Base-by-base conservation (phyloP, 495 filamentous ascomycete genomes). In the Rostrohypoxylon terebratum region DNA sequence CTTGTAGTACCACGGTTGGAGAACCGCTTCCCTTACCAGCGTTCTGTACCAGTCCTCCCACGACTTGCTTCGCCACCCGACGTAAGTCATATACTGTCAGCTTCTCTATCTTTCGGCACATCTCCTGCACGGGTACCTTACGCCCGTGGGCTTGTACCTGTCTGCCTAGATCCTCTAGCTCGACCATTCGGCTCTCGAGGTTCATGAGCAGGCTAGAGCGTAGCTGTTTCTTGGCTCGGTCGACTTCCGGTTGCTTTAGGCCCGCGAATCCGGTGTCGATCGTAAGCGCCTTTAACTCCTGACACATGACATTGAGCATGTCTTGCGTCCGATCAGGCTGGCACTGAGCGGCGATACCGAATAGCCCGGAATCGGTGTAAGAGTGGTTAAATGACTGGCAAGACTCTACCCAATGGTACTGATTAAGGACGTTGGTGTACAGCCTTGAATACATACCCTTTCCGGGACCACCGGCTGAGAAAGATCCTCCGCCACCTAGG, bases 381-480 rank as follows among this genome's bases (percentile, higher is more conserved):
- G 91, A 92, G 81, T 99, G 94, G 82, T 98, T 98, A 87, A 98
- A 97, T 31, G 95, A 90, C 44, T 97, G 87, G 78, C 94, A 97
- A 68, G 88, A 93, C 80, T 99, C 96, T 10, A 99, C 92, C 94
- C 94, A 98, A 55, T 91, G 93, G 82, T 97, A 88, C 80, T 98
- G 96, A 84, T 99, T 99, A 53, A 99, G 89, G 9, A 98, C 94
- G 80, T 98, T 96, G 65, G 94, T 98, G 84, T 97, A 99, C 31
- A 98, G 88, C 5, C 96, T 92, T 16, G 92, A 95, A 83, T 97
- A 98, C 96, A 99, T 98, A 67, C 96, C 96, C 83, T 99, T 99
- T 53, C 96, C 96, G 18, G 96, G 96, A 2, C 96, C 96, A 71
- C 96, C 96, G 44, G 96, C 96, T n/a, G 91, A 94, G 83, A 99